Evolutionary conservation across 257 asterid species (phyloP), one percentile per base, ranked within the genome.

Genomic region (Euphrasia confusa): DNA sequence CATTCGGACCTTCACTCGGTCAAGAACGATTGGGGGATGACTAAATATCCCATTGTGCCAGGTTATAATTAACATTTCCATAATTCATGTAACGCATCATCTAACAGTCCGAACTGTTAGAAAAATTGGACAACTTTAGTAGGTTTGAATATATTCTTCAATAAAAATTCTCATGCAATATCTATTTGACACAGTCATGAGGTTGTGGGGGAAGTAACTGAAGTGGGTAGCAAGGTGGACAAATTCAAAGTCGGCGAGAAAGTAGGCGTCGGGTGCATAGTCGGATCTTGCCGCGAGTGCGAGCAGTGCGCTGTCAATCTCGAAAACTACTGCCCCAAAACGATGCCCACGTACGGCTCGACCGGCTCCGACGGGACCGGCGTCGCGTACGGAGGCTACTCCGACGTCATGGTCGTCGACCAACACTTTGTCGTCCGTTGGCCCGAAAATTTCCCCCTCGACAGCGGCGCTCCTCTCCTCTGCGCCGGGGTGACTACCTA

Each of bases 221-320:
- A 44, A 5, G 6, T 44, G 15, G 49, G 49, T 13, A 44, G 14
- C 14, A 11, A 13, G 15, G 49, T 44, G 14, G 15, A 44, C 4
- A 44, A 11, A 44, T 44, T 44, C 49, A 44, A 44, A 15, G 49
- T 71, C 4, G 75, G 75, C 1, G 71, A 71, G 21, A 65, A 60
- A 58, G 67, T 66, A 0, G 72, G 59, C 28, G 72, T 71, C 0
- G 71, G 76, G 4, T 71, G 72, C 15, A 4, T 71, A 35, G 71
- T 66, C 0, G 68, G 58, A 5, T 65, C 76, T 0, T 71, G 76
- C 28, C 27, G 71, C 10, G 24, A 71, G 40, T 71, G 76, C 59
- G 68, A 60, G 2, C 49, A 53, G 1, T 71, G 76, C 14, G 58
- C 3, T 1, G 35, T 28, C 27, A 40, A 71, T 60, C 66, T 66